These are phyloP conservation scores for Pseudogymnoascus sp. DNA, from an alignment of 2,329 filamentous ascomycete species.

Conservation along the genomic window DNA sequence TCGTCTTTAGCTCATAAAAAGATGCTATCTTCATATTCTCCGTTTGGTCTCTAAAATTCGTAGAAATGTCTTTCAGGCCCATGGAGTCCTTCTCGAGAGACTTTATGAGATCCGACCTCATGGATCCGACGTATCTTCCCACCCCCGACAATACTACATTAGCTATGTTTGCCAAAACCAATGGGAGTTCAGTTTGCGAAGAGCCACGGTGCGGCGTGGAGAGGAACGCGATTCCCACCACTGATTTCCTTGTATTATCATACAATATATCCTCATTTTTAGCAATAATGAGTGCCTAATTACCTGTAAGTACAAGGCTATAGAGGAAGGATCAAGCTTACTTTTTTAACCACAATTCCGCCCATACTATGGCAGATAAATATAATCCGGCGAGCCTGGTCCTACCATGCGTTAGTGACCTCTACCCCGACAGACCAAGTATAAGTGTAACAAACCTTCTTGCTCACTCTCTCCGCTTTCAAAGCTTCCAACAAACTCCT, in stretches of 20 bases:
- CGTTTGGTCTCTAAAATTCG: constrained; percentile 18
- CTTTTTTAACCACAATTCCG: constrained; percentile 18
- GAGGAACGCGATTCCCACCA: constrained; percentile 10
- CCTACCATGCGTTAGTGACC: not conserved
- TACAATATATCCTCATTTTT: not conserved
- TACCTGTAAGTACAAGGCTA: not conserved
- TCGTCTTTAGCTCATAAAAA: constrained; percentile 16
- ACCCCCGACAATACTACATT: constrained; percentile 7
- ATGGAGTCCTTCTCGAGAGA: constrained; percentile 14
- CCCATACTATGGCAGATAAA: constrained; percentile 19
- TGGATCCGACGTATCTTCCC: not conserved
- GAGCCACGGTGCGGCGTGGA: constrained; percentile 13
- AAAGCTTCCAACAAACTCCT: constrained; percentile 15
- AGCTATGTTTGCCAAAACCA: not conserved
- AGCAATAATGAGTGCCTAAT: constrained; percentile 15
- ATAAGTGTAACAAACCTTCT: not conserved
- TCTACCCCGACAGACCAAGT: not conserved
- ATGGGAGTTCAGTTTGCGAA: constrained; percentile 11
- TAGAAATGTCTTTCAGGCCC: constrained; percentile 12
- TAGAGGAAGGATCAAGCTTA: not conserved
- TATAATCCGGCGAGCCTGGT: constrained; percentile 13
- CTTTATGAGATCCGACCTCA: constrained; percentile 13
- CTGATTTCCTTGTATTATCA: not conserved
- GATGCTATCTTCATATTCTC: constrained; percentile 15
- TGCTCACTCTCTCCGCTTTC: not conserved